Evolutionary conservation across 129 eudicot genomes (phyloP).

Genomic region (Chrysanthemum seticuspe): DNA sequence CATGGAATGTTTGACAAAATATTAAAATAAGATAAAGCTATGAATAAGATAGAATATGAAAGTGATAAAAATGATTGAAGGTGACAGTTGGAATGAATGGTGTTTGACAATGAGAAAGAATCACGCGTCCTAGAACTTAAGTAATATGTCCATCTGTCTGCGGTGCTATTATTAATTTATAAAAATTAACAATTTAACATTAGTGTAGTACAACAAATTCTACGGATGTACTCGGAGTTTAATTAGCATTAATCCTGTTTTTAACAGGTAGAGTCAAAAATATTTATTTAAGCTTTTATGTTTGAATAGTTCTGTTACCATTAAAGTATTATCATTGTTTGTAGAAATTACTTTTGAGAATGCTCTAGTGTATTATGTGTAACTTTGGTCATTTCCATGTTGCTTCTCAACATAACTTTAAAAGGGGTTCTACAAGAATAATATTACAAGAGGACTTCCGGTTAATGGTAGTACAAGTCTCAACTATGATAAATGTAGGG

Average conservation of each 20-base stretch:
- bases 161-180: slow-evolving; percentile 1
- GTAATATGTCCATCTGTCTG: slow-evolving; percentile 26
- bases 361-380: too few relatives aligned
- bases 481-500: too few relatives aligned
- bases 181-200: too few relatives aligned
- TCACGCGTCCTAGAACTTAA: slow-evolving; percentile 26
- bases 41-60: not conserved
- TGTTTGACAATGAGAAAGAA: slow-evolving; percentile 31
- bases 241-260: not conserved
- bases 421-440: too few relatives aligned
- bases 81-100: slow-evolving; percentile 42
- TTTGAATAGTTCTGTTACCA: not conserved
- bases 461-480: too few relatives aligned
- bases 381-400: too few relatives aligned
- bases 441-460: too few relatives aligned
- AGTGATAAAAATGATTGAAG: slow-evolving; percentile 6
- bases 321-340: too few relatives aligned
- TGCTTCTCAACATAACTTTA: too few relatives aligned
- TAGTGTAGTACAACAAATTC: slow-evolving; percentile 20
- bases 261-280: too few relatives aligned
- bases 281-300: too few relatives aligned
- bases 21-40: not conserved
- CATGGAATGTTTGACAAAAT: slow-evolving; percentile 31
- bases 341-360: too few relatives aligned
- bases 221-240: slow-evolving; percentile 20